A percentile compares a stretch with the other conserved stretches of the same genome.
phyloP scores from a whole-genome alignment of 306 rosid genomes.

The Lathyrus oleraceus region DNA sequence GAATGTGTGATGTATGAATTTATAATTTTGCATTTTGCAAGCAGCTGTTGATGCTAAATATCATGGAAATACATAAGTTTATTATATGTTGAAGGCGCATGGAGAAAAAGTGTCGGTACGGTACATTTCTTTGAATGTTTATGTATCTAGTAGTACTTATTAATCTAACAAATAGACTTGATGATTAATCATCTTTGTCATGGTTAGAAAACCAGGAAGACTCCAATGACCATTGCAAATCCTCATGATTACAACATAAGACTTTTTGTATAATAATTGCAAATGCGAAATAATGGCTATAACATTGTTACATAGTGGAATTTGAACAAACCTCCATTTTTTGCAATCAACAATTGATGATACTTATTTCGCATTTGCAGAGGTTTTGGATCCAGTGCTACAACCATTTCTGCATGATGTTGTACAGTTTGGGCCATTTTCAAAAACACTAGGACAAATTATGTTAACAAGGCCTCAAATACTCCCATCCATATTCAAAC shows the following conservation, averaged over 20 bases:
- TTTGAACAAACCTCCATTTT: background rate
- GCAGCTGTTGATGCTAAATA: constrained; percentile 98
- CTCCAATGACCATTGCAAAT: constrained; percentile 96
- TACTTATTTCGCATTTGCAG: constrained; percentile 43
- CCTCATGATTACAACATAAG: too few species aligned
- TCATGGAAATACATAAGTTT: constrained; percentile 73
- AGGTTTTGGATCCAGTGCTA: constrained; percentile 87
- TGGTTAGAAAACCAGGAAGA: constrained; percentile 78
- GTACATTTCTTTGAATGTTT: constrained; percentile 19
- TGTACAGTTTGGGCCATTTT: constrained; percentile 88
- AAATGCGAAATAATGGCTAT: too few species aligned
- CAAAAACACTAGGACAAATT: constrained; percentile 86
- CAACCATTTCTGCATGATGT: constrained; percentile 98
- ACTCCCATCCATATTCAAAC: constrained; percentile 85
- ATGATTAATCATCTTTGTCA: constrained; percentile 31
- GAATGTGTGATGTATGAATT: constrained; percentile 26
- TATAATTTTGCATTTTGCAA: constrained; percentile 44
- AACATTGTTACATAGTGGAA: background rate
- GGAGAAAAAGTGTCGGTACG: constrained; percentile 94
- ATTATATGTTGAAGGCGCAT: constrained; percentile 79
- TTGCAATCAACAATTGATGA: background rate
- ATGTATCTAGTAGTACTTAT: background rate
- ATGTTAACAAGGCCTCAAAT: constrained; percentile 84
- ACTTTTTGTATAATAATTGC: too few species aligned
- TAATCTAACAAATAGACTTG: background rate